phyloP scores from a whole-genome alignment of 306 rosid genomes.

The Abrus pulchellus region DNA sequence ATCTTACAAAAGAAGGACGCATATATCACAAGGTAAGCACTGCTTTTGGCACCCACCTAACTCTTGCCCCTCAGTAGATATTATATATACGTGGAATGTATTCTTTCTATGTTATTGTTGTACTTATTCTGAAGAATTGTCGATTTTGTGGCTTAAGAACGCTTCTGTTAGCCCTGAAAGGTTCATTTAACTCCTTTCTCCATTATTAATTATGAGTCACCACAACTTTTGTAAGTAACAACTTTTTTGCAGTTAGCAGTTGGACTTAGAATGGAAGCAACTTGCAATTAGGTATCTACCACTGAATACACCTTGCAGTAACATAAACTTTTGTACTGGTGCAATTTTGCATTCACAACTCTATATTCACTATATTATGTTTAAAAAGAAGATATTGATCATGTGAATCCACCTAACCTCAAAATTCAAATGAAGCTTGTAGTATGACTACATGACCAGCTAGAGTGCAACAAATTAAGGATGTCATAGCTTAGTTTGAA shows the following conservation, averaged over 20 bases:
- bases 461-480: background rate
- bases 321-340: background rate
- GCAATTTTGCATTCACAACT: conserved; percentile 4
- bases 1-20: too few relatives aligned
- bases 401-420: conserved; percentile 17
- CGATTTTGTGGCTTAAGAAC: conserved; percentile 29
- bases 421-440: background rate
- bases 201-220: conserved; percentile 22
- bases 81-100: background rate
- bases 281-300: conserved; percentile 26
- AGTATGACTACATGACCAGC: background rate
- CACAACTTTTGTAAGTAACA: background rate
- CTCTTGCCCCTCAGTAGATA: background rate
- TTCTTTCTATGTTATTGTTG: background rate
- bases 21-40: background rate
- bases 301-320: background rate
- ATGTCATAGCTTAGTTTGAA: background rate
- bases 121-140: conserved; percentile 6
- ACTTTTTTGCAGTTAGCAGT: conserved; percentile 38
- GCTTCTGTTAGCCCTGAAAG: conserved; percentile 19
- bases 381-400: background rate
- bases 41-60: background rate
- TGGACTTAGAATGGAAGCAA: conserved; percentile 34
- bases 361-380: background rate
- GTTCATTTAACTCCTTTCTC: conserved; percentile 26